phyloP scores from a whole-genome alignment of 1,284 basidiomycete genomes.

The Cerioporus squamosus region DNA sequence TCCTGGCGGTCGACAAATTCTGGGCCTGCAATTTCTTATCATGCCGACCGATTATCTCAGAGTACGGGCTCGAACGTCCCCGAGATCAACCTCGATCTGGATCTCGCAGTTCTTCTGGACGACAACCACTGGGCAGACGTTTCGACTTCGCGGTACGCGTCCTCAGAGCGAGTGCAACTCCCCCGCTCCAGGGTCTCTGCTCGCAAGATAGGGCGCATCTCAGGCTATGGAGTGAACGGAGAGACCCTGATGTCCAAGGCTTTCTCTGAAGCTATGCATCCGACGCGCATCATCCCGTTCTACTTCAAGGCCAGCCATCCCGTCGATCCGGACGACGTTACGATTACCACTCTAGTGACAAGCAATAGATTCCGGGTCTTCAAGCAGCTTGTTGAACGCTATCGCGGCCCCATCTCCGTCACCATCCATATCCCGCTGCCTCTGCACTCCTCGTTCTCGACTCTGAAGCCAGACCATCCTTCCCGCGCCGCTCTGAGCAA shows the following conservation, averaged over 20 bases:
- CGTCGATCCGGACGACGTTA: conserved; percentile 69
- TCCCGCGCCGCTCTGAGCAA: conserved; percentile 51
- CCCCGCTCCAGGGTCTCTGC: conserved; percentile 1
- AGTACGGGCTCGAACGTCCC: neutral
- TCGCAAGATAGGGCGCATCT: neutral
- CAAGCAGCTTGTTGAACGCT: conserved; percentile 67
- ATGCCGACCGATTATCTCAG: neutral
- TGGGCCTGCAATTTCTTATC: neutral
- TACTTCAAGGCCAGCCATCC: conserved; percentile 67
- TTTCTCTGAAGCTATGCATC: conserved; percentile 68
- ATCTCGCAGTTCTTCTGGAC: conserved; percentile 10
- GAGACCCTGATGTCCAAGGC: conserved; percentile 58
- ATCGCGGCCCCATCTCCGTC: conserved; percentile 83
- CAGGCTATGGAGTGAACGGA: conserved; percentile 21
- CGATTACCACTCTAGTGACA: conserved; percentile 84
- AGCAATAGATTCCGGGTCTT: conserved; percentile 78
- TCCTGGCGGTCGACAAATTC: neutral
- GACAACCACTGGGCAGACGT: conserved; percentile 13
- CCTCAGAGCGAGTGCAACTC: conserved; percentile 10
- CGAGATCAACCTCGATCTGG: conserved; percentile 3
- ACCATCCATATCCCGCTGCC: conserved; percentile 67
- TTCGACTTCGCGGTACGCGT: conserved; percentile 18
- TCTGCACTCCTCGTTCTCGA: conserved; percentile 31
- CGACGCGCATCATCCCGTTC: conserved; percentile 77
- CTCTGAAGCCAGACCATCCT: conserved; percentile 29